Conservation (phyloP, 108 stramenopile genomes). For the Cyclotella baltica region DNA sequence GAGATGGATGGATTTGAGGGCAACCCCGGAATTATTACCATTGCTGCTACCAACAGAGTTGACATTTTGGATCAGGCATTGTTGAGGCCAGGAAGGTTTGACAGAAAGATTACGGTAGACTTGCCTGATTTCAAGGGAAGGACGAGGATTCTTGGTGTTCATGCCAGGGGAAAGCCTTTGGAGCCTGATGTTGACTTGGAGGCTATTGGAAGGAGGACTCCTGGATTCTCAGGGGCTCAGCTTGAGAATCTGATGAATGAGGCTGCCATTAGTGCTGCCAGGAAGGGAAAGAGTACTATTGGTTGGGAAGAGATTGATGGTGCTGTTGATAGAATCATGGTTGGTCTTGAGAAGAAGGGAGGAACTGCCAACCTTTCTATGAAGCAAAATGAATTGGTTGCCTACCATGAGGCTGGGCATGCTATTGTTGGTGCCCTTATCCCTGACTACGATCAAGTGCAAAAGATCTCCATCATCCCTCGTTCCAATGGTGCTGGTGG, state of each 20-base stretch:
- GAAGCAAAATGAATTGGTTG: slow-evolving; percentile 87
- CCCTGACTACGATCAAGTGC: slow-evolving; percentile 94
- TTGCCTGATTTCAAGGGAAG: slow-evolving; percentile 96
- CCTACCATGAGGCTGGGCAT: slow-evolving; percentile 98
- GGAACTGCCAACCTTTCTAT: slow-evolving; percentile 74
- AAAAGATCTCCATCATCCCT: slow-evolving; percentile 98
- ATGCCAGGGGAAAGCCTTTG: slow-evolving; percentile 91
- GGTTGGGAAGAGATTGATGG: slow-evolving; percentile 95
- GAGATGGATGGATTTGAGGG: slow-evolving; percentile 99
- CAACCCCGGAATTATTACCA: slow-evolving; percentile 95
- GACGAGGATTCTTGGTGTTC: slow-evolving; percentile 91
- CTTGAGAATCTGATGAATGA: slow-evolving; percentile 97
- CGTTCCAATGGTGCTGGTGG: slow-evolving; percentile 93
- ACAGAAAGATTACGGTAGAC: slow-evolving; percentile 95
- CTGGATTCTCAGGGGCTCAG: slow-evolving; percentile 97
- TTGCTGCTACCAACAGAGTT: slow-evolving; percentile 98
- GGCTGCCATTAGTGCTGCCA: slow-evolving; percentile 95
- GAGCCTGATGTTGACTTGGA: slow-evolving; percentile 94
- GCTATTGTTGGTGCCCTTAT: slow-evolving; percentile 92
- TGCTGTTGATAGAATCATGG: slow-evolving; percentile 97
- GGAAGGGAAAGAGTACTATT: slow-evolving; percentile 76
- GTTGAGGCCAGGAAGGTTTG: slow-evolving; percentile 98
- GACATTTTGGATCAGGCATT: slow-evolving; percentile 96
- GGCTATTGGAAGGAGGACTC: slow-evolving; percentile 92
- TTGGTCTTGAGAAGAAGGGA: slow-evolving; percentile 96